Base-by-base conservation (phyloP, 768 basidiomycete species). In the Favolaschia claudopus region DNA sequence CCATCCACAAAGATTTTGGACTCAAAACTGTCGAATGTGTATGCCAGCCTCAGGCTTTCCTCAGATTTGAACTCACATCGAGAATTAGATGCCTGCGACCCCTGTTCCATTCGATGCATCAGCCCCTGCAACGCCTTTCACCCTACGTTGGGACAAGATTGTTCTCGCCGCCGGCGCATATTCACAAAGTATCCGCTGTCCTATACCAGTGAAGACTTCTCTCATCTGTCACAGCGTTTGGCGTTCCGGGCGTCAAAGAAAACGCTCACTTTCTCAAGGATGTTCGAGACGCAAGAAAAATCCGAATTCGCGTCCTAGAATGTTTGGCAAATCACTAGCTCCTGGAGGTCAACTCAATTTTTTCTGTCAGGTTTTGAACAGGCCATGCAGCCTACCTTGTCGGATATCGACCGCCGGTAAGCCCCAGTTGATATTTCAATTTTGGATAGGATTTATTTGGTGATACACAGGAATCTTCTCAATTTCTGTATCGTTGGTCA, bases 91-190 rank as follows among this genome's bases (percentile, higher is more conserved):
- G 81, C 86, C 88, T 13, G 86, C 87, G 1, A 89, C 87, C 3
- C 77, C 83, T 14, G 54, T 77, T 9, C 52, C 74, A 17, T 74
- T 72, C 33, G 75, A 76, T 54, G 12, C 61, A 33, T 14, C 43
- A 40, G 40, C 58, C 48, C 20, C 62, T 1, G 68, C 70, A 7
- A 70, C 76, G 27, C 73, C 79, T 8, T 93, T 91, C 70, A 77
- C 80, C 9, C 45, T 94, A 39, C 72, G 75, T 19, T 95, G 91
- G 67, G 93, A 95, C 73, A 92, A 91, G 69, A 81, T 95, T 13
- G 85, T 95, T 52, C 86, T 96, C 44, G 87, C 91, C 7, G 92
- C 93, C 1, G 94, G 94, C 3, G 89, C 91, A 42, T 95, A 95
- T 74, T 86, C 84, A 3, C 92, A 94, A 70, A 95, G 92, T 92